phyloP scores from a whole-genome alignment of 2,329 filamentous ascomycete species.

The Hypocreales sp. region DNA sequence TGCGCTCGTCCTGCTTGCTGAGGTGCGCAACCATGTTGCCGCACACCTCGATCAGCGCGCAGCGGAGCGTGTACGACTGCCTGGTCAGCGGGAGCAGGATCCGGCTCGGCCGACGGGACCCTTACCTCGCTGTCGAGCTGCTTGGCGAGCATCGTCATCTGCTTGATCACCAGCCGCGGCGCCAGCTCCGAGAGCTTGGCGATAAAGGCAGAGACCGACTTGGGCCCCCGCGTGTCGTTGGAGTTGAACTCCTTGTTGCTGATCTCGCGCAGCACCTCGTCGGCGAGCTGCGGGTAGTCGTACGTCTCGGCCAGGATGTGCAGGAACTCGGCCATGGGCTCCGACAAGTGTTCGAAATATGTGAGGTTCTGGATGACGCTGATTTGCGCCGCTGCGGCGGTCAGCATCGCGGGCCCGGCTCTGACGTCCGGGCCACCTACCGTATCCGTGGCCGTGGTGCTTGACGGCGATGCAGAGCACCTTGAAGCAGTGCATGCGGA shows the following conservation, averaged over 20 bases:
- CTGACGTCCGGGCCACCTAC: too few relatives aligned
- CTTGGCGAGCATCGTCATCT: slow-evolving; percentile 91
- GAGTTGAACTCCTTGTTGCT: slow-evolving; percentile 98
- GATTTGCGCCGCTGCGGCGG: slow-evolving; percentile 89
- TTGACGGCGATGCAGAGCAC: slow-evolving; percentile 93
- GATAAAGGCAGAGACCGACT: slow-evolving; percentile 90
- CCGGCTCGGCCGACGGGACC: slow-evolving; percentile 2
- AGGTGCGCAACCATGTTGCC: slow-evolving; percentile 88
- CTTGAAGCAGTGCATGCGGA: slow-evolving; percentile 95
- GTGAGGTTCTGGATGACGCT: slow-evolving; percentile 95
- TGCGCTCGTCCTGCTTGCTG: slow-evolving; percentile 79
- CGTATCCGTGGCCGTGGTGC: slow-evolving; percentile 92
- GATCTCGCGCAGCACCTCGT: slow-evolving; percentile 84
- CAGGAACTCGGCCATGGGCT: slow-evolving; percentile 96
- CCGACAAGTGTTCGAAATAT: slow-evolving; percentile 96
- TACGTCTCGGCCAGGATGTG: slow-evolving; percentile 95
- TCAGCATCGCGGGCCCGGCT: too few relatives aligned
- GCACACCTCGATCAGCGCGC: slow-evolving; percentile 89
- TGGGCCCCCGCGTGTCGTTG: slow-evolving; percentile 88
- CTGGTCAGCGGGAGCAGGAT: slow-evolving; percentile 9
- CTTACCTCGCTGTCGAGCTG: slow-evolving; percentile 81
- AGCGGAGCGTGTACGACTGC: slow-evolving; percentile 81
- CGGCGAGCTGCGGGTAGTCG: slow-evolving; percentile 87
- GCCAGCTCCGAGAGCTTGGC: slow-evolving; percentile 84
- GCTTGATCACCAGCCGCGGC: slow-evolving; percentile 85